These are phyloP conservation scores for Kodamaea kakaduensis DNA, from an alignment of 805 yeast species.

Conservation along the genomic window DNA sequence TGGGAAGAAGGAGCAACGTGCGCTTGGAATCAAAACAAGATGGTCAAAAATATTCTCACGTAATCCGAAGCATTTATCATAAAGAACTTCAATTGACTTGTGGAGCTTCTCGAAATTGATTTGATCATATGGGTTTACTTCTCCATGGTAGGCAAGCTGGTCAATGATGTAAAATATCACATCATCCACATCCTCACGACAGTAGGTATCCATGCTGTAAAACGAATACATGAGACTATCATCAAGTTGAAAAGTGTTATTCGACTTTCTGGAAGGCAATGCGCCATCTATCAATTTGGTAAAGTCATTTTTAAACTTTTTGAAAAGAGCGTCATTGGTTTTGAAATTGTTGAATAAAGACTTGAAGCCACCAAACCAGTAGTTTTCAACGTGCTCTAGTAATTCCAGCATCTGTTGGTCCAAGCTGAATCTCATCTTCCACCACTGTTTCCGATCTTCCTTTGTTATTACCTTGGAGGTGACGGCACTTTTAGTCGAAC, in stretches of 20 bases:
- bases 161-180: constrained; percentile 61
- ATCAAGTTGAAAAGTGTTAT: constrained; percentile 12
- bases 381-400: constrained; percentile 53
- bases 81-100: constrained; percentile 46
- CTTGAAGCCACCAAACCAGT: constrained; percentile 77
- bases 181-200: constrained; percentile 50
- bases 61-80: constrained; percentile 24
- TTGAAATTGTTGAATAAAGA: constrained; percentile 50
- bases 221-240: constrained; percentile 20
- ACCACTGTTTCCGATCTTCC: constrained; percentile 70
- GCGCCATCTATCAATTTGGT: constrained; percentile 12
- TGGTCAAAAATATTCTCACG: constrained; percentile 37
- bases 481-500: constrained; percentile 50
- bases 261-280: constrained; percentile 13
- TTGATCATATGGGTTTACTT: constrained; percentile 60
- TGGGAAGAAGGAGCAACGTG: constrained; percentile 66
- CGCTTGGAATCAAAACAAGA: constrained; percentile 65
- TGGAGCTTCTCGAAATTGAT: constrained; percentile 55
- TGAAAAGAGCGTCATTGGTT: constrained; percentile 13
- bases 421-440: constrained; percentile 61
- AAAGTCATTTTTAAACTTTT: constrained; percentile 19
- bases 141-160: constrained; percentile 58
- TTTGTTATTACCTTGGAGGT: constrained; percentile 51
- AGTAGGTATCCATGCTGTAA: constrained; percentile 14
- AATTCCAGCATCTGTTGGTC: constrained; percentile 54